Evolutionary conservation across 1,284 basidiomycete genomes (phyloP).

Genomic region (Microbotryum silenes-acaulis): DNA sequence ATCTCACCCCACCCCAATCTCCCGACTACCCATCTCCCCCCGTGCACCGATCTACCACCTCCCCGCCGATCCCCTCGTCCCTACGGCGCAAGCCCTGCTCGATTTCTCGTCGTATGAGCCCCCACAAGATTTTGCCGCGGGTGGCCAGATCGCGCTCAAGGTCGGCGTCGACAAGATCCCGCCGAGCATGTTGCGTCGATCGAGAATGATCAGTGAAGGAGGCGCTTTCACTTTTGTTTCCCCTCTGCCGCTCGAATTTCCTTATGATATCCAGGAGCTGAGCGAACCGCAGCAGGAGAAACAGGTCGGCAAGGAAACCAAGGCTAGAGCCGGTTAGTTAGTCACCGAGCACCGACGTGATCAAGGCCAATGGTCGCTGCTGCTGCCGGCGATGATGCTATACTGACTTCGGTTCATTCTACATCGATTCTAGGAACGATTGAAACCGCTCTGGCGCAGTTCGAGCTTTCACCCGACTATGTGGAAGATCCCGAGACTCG

Average conservation of each 20-base stretch:
- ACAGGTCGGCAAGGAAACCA: slow-evolving; percentile 6
- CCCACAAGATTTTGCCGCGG: slow-evolving; percentile 11
- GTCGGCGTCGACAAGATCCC: slow-evolving; percentile 21
- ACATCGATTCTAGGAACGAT: slow-evolving; percentile 25
- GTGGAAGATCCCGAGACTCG: slow-evolving; percentile 37
- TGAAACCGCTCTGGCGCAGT: slow-evolving; percentile 42
- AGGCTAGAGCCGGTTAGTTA: slow-evolving; percentile 38
- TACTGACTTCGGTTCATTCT: too few relatives aligned
- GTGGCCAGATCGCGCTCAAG: slow-evolving; percentile 21
- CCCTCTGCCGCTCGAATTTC: slow-evolving; percentile 76
- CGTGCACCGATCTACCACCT: slow-evolving; percentile 28
- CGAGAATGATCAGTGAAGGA: slow-evolving; percentile 34
- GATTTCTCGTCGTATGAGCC: slow-evolving; percentile 19
- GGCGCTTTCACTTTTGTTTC: slow-evolving; percentile 75
- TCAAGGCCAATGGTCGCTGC: slow-evolving; percentile 46
- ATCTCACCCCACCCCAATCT: background rate
- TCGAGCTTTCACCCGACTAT: slow-evolving; percentile 48
- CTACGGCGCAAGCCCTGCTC: slow-evolving; percentile 12
- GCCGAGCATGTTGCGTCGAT: slow-evolving; percentile 31
- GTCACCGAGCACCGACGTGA: slow-evolving; percentile 39
- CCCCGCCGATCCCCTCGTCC: slow-evolving; percentile 27
- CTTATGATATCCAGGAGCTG: slow-evolving; percentile 57
- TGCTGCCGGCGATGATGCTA: slow-evolving; percentile 1
- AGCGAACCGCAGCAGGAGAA: slow-evolving; percentile 5
- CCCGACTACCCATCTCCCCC: slow-evolving; percentile 25